Percentiles rank a stretch among this genome's conserved stretches.
Evolutionary conservation across 2,329 filamentous ascomycete species (phyloP).

Genomic region (Diaporthe longicolla): DNA sequence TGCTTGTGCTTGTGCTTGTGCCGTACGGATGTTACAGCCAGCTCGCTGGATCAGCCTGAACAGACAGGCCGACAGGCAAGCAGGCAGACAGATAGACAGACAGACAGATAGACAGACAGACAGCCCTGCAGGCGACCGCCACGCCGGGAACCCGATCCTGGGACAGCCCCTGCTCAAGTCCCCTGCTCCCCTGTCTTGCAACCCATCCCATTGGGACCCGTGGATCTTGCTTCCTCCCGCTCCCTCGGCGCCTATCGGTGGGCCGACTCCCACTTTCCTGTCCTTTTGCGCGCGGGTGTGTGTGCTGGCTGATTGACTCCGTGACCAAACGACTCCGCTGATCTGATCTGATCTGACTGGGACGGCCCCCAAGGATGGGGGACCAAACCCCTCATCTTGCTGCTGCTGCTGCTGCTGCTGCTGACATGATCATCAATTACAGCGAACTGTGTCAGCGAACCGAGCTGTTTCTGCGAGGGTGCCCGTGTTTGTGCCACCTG

Average conservation of each 20-base stretch:
- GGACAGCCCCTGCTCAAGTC: slow-evolving; percentile 29
- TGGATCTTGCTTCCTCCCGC: slow-evolving; percentile 32
- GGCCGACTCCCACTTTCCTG: slow-evolving; percentile 17
- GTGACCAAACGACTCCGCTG: too few species aligned
- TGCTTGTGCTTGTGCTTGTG: too few species aligned
- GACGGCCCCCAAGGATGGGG: background rate
- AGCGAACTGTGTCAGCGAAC: background rate
- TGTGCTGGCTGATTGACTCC: background rate
- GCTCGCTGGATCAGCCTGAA: slow-evolving; percentile 3
- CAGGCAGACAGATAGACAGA: background rate
- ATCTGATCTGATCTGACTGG: background rate
- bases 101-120: background rate
- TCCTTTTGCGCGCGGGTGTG: background rate
- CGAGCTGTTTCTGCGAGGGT: background rate
- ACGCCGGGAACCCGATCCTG: slow-evolving; percentile 35
- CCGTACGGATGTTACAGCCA: too few species aligned
- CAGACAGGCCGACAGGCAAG: background rate
- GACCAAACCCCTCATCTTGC: background rate
- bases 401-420: background rate
- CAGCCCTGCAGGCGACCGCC: slow-evolving; percentile 31
- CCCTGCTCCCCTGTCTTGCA: slow-evolving; percentile 19
- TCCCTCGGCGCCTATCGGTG: slow-evolving; percentile 25
- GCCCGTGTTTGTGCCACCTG: slow-evolving; percentile 1
- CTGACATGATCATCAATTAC: background rate
- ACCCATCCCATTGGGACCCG: slow-evolving; percentile 39